phyloP scores from a whole-genome alignment of 495 filamentous ascomycete genomes.

The Melanomma pulvis-pyrius region DNA sequence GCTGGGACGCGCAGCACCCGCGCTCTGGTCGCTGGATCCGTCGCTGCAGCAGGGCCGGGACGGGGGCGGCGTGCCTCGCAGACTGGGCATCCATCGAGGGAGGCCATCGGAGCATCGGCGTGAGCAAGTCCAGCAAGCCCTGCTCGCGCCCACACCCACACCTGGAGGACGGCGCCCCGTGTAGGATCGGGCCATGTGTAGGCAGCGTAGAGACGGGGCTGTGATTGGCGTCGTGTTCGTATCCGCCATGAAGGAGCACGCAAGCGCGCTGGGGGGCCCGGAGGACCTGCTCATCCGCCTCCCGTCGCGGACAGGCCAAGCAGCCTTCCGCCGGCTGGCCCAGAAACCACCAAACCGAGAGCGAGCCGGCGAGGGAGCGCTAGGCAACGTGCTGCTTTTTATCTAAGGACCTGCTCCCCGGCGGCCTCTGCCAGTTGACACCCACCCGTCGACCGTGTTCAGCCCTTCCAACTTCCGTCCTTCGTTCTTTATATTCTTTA shows the following conservation, averaged over 20 bases:
- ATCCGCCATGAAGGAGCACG: no score
- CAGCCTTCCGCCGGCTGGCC: not conserved
- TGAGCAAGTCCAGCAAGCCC: no score
- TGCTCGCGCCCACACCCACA: no score
- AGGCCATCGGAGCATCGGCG: no score
- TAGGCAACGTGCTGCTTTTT: not conserved
- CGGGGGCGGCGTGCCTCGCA: not conserved
- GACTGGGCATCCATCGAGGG: no score
- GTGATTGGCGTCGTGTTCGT: not conserved
- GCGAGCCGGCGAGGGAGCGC: not conserved
- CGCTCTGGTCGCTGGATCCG: not conserved
- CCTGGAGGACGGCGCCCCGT: no score
- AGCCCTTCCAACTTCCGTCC: not conserved
- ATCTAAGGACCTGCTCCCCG: constrained; percentile 9
- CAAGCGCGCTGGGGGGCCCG: not conserved
- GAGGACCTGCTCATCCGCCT: not conserved
- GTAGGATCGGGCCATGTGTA: not conserved
- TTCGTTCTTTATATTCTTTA: not conserved
- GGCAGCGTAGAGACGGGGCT: not conserved
- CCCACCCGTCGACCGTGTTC: not conserved
- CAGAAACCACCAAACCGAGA: constrained; percentile 12
- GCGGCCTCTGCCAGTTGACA: not conserved
- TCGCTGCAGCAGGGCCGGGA: not conserved
- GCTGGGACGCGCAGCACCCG: not conserved
- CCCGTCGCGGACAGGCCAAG: constrained; percentile 4